Evolutionary conservation across 148 eudicot genomes (phyloP).

Genomic region (Dysphania ambrosioides): DNA sequence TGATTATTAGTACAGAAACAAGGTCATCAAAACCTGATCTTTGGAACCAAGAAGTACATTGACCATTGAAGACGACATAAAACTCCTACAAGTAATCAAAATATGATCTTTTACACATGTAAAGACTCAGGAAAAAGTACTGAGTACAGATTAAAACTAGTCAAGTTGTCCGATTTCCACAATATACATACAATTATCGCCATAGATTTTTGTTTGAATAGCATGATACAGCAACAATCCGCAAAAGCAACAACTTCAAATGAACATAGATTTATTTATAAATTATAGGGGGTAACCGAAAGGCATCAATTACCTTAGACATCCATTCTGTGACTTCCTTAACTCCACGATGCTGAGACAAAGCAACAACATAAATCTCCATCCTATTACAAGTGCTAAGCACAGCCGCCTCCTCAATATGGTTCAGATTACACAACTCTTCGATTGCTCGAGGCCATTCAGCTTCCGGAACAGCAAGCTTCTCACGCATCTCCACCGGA

Average conservation of each 20-base stretch:
- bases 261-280: too few relatives aligned
- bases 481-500: slow-evolving; percentile 93
- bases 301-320: slow-evolving; percentile 99
- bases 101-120: not conserved
- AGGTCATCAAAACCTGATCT: not conserved
- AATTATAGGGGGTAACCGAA: too few relatives aligned
- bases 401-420: slow-evolving; percentile 96
- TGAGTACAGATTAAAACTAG: not conserved
- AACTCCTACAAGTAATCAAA: not conserved
- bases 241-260: not conserved
- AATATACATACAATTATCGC: not conserved
- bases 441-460: slow-evolving; percentile 95
- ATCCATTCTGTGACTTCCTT: slow-evolving; percentile 99
- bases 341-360: slow-evolving; percentile 92
- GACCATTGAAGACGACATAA: not conserved
- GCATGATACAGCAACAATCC: not conserved
- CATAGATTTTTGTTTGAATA: not conserved
- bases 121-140: not conserved
- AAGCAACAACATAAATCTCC: slow-evolving; percentile 97
- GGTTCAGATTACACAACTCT: slow-evolving; percentile 82
- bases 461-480: slow-evolving; percentile 98
- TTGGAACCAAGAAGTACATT: not conserved
- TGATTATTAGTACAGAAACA: not conserved
- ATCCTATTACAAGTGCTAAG: slow-evolving; percentile 92
- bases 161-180: not conserved